A percentile compares a stretch with the other conserved stretches of the same genome.
These are phyloP conservation scores for Santalum album DNA, from an alignment of 164 flowering plant genomes.

Conservation along the genomic window DNA sequence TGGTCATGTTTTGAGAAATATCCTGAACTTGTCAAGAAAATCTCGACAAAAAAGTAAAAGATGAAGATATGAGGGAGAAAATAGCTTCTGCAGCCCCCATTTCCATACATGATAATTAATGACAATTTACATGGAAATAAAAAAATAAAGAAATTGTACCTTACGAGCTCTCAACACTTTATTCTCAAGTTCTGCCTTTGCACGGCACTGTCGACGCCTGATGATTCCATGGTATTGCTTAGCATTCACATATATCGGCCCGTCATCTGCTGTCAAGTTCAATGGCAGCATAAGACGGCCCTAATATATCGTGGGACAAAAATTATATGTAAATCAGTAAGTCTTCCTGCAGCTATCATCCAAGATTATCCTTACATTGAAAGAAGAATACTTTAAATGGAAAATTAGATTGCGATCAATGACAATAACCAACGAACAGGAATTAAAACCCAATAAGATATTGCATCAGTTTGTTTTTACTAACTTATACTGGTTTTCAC, in stretches of 20 bases:
- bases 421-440: too few species aligned
- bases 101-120: too few species aligned
- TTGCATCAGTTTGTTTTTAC: too few species aligned
- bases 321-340: background rate
- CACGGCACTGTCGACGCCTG: conserved; percentile 73
- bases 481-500: too few species aligned
- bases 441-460: too few species aligned
- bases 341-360: background rate
- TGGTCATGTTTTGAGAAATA: too few species aligned
- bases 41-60: too few species aligned
- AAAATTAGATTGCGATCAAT: too few species aligned
- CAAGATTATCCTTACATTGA: too few species aligned
- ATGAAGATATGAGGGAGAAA: too few species aligned
- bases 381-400: background rate
- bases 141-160: conserved; percentile 29
- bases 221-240: conserved; percentile 88
- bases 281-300: conserved; percentile 72
- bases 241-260: conserved; percentile 76
- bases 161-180: conserved; percentile 43
- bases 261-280: conserved; percentile 45
- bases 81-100: too few species aligned
- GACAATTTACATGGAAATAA: background rate
- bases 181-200: conserved; percentile 56
- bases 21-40: too few species aligned
- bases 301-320: conserved; percentile 17